Evolutionary conservation across 2,329 filamentous ascomycete genomes (phyloP).

Genomic region (Diaporthe amygdali): DNA sequence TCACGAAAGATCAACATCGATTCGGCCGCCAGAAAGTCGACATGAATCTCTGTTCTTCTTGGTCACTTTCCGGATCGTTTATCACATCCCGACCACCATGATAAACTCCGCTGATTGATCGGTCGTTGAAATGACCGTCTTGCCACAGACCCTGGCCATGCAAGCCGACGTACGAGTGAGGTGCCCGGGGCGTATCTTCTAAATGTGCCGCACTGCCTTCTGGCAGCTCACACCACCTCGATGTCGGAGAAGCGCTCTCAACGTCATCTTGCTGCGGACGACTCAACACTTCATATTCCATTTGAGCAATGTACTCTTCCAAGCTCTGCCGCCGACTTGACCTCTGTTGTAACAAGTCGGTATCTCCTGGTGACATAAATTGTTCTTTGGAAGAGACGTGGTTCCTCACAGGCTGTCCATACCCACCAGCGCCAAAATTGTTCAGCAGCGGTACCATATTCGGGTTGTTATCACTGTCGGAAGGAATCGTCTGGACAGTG

Average conservation of each 20-base stretch:
- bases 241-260: background rate
- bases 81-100: background rate
- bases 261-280: background rate
- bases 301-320: constrained; percentile 16
- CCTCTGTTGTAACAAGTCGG: background rate
- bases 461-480: too few relatives aligned
- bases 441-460: background rate
- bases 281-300: constrained; percentile 2
- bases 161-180: background rate
- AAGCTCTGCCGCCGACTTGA: background rate
- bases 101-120: background rate
- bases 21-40: constrained; percentile 21
- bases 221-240: background rate
- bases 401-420: background rate
- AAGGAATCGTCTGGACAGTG: background rate
- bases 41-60: constrained; percentile 22
- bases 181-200: background rate
- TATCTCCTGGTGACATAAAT: background rate
- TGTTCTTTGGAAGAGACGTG: background rate
- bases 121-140: background rate
- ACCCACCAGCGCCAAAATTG: background rate
- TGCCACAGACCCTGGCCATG: background rate
- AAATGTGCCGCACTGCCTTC: background rate
- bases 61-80: background rate
- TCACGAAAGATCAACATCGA: background rate